Percentiles rank a stretch among this genome's conserved stretches.
These are phyloP conservation scores for Pseudonitzschia delicatissima DNA, from an alignment of 108 stramenopile genomes.

Conservation along the genomic window DNA sequence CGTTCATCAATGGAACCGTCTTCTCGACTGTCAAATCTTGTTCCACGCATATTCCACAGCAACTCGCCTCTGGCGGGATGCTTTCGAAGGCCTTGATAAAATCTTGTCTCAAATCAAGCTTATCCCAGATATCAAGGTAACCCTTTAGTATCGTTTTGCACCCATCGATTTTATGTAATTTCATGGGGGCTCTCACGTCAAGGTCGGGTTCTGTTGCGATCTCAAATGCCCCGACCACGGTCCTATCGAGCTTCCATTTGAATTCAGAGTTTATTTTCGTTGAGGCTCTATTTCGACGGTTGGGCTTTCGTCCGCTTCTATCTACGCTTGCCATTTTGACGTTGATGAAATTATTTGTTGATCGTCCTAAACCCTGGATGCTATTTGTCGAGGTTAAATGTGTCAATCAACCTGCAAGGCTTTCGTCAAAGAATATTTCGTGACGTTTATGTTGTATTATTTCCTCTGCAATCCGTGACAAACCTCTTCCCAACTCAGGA, in stretches of 20 bases:
- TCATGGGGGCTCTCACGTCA: constrained; percentile 12
- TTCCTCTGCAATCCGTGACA: too few species aligned
- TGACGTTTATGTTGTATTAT: too few species aligned
- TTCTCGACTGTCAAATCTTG: constrained; percentile 19
- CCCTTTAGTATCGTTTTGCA: constrained; percentile 4
- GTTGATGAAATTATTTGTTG: too few species aligned
- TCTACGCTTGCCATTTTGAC: not conserved
- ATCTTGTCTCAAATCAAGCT: constrained; percentile 15
- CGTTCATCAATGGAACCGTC: constrained; percentile 14
- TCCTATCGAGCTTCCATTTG: constrained; percentile 33
- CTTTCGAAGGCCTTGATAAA: constrained; percentile 24
- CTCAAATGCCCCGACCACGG: constrained; percentile 36
- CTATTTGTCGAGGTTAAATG: too few species aligned
- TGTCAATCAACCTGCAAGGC: too few species aligned
- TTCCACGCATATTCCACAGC: constrained; percentile 27
- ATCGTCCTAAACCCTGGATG: too few species aligned
- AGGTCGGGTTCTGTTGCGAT: constrained; percentile 18
- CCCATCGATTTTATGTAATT: not conserved
- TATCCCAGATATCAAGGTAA: constrained; percentile 18
- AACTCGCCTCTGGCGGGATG: constrained; percentile 25
- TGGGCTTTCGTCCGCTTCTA: constrained; percentile 4
- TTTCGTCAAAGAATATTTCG: too few species aligned
- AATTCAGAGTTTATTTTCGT: constrained; percentile 31
- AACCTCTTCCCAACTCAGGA: too few species aligned
- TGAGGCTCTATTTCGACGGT: constrained; percentile 1